These are phyloP conservation scores for Kodamaea sagamina DNA, from an alignment of 805 yeast species.

Conservation along the genomic window DNA sequence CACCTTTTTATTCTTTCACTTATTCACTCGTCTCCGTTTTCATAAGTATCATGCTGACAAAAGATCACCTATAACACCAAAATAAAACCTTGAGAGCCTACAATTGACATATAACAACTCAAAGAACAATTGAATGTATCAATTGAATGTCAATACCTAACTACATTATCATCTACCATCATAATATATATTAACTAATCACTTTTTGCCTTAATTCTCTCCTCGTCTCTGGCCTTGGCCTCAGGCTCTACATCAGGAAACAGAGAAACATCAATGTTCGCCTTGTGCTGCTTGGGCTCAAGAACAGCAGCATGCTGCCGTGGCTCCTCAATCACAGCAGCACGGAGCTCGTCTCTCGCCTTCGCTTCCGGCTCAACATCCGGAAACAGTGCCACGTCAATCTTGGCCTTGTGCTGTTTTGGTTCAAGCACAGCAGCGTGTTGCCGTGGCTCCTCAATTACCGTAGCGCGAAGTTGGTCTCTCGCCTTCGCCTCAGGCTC, in stretches of 20 bases:
- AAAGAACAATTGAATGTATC: too few relatives aligned
- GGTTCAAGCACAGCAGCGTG: conserved; percentile 21
- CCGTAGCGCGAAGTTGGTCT: conserved; percentile 19
- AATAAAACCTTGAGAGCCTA: too few relatives aligned
- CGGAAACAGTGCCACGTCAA: conserved; percentile 29
- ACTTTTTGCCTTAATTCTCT: conserved; percentile 7
- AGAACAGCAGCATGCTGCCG: conserved; percentile 10
- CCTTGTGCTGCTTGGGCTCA: conserved; percentile 27
- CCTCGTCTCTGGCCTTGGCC: conserved; percentile 31
- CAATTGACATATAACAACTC: too few relatives aligned
- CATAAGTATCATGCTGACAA: too few relatives aligned
- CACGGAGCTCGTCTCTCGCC: conserved; percentile 24
- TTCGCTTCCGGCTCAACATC: conserved; percentile 26
- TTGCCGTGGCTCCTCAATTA: conserved; percentile 2
- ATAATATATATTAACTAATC: conserved; percentile 1
- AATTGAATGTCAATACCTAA: too few relatives aligned
- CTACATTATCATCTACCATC: neutral
- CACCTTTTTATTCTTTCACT: too few relatives aligned
- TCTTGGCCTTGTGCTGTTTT: conserved; percentile 23
- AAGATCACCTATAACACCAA: too few relatives aligned
- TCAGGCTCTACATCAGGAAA: conserved; percentile 37
- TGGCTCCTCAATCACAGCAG: conserved; percentile 2
- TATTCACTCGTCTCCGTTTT: too few relatives aligned
- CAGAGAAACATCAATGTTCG: conserved; percentile 18
- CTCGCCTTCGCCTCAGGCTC: conserved; percentile 35